Conservation (phyloP, 139 green algal species). For the Nannochloris sp. region DNA sequence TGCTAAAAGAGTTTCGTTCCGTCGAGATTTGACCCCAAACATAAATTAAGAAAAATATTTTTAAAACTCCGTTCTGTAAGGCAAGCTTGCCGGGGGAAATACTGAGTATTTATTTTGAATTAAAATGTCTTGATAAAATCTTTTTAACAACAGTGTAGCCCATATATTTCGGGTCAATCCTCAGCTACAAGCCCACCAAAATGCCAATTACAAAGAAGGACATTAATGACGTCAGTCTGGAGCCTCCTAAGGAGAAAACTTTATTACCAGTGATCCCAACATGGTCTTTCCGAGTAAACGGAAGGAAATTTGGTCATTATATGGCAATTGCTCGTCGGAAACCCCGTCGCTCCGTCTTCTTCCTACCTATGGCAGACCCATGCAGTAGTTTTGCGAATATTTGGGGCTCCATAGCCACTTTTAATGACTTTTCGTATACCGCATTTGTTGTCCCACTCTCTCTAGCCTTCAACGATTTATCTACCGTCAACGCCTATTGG, state of each 20-base stretch:
- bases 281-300: background rate
- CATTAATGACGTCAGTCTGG: background rate
- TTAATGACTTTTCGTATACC: conserved; percentile 14
- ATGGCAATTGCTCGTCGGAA: background rate
- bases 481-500: background rate
- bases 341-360: background rate
- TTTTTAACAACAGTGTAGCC: too few relatives aligned
- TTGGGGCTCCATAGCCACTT: conserved; percentile 3
- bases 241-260: background rate
- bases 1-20: too few relatives aligned
- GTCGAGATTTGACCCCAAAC: too few relatives aligned
- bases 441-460: conserved; percentile 20
- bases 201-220: too few relatives aligned
- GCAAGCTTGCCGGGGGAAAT: too few relatives aligned
- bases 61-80: too few relatives aligned
- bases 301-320: background rate
- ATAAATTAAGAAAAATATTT: too few relatives aligned
- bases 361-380: conserved; percentile 9
- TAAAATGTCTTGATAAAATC: too few relatives aligned
- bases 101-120: too few relatives aligned
- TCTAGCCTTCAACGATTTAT: conserved; percentile 8
- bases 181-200: too few relatives aligned
- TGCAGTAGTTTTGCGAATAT: background rate
- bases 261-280: background rate
- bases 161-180: too few relatives aligned